A percentile compares a stretch with the other conserved stretches of the same genome.
Conservation (phyloP, 2,329 filamentous ascomycete species). For the Penicillium sp. region DNA sequence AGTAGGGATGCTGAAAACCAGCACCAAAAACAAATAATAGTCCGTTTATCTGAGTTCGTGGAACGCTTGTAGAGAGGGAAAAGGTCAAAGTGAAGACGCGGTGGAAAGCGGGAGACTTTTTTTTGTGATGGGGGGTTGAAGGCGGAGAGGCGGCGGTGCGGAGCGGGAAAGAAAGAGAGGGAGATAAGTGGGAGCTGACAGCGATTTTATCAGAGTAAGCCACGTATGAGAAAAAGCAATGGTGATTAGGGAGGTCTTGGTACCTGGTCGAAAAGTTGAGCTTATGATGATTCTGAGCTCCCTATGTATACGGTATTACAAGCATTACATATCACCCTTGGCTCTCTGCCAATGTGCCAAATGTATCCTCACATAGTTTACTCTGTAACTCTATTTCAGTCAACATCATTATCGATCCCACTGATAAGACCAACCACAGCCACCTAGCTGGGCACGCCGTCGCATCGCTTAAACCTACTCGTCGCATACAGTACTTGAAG, state of each 20-base stretch:
- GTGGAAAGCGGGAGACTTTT: conserved; percentile 8
- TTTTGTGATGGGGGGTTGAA: conserved; percentile 14
- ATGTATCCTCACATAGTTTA: neutral
- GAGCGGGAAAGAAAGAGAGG: conserved; percentile 5
- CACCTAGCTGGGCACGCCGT: conserved; percentile 25
- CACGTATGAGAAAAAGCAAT: conserved; percentile 12
- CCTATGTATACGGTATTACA: neutral
- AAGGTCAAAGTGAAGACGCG: neutral
- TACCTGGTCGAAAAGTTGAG: no score
- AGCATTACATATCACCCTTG: neutral
- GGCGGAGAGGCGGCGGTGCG: conserved; percentile 15
- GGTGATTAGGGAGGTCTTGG: neutral
- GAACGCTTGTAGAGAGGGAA: neutral
- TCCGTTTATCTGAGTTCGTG: neutral
- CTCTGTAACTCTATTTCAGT: conserved; percentile 2
- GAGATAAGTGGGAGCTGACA: conserved; percentile 7
- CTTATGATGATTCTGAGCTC: neutral
- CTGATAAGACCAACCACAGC: conserved; percentile 33
- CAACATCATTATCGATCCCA: conserved; percentile 22
- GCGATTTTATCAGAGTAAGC: conserved; percentile 12
- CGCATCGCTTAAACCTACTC: neutral
- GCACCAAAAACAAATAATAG: conserved; percentile 5
- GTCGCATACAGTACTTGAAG: neutral
- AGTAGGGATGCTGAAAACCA: conserved; percentile 28
- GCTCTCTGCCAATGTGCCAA: no score